Evolutionary conservation across 2,329 filamentous ascomycete species (phyloP).

Genomic region (Myriosclerotinia duriaeana): DNA sequence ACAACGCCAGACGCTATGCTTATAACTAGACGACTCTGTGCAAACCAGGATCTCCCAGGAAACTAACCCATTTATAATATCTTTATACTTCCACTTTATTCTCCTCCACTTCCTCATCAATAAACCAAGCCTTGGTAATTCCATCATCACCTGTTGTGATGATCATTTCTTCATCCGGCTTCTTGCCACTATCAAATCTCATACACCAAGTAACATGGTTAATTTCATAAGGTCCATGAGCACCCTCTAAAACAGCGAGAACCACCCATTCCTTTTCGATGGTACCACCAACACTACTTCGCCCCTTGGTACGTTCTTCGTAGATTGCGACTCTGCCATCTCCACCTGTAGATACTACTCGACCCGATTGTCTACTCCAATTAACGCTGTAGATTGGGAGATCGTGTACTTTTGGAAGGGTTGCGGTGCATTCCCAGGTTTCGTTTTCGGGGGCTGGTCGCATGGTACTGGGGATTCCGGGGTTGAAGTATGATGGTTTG

Average conservation of each 20-base stretch:
- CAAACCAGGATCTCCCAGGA: not conserved
- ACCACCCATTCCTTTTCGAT: slow-evolving; percentile 65
- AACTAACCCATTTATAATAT: not conserved
- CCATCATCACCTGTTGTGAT: slow-evolving; percentile 93
- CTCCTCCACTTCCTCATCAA: slow-evolving; percentile 42
- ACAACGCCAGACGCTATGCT: slow-evolving; percentile 23
- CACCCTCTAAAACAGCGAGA: slow-evolving; percentile 66
- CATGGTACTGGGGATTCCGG: slow-evolving; percentile 85
- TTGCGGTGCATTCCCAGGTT: slow-evolving; percentile 75
- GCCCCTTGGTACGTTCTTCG: slow-evolving; percentile 52
- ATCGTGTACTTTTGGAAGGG: slow-evolving; percentile 74
- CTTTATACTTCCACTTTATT: not conserved
- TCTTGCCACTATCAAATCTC: slow-evolving; percentile 65
- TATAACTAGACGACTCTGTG: slow-evolving; percentile 4
- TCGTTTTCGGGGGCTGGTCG: slow-evolving; percentile 70
- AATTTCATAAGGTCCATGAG: slow-evolving; percentile 89
- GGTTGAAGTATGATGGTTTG: slow-evolving; percentile 41
- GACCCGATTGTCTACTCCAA: slow-evolving; percentile 77
- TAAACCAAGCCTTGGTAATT: slow-evolving; percentile 76
- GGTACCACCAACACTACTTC: slow-evolving; percentile 35
- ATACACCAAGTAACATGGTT: slow-evolving; percentile 90
- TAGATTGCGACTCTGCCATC: slow-evolving; percentile 83
- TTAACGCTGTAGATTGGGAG: slow-evolving; percentile 79
- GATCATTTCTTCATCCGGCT: slow-evolving; percentile 75
- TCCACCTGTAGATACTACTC: slow-evolving; percentile 84